Conservation (phyloP, 2,329 filamentous ascomycete genomes). For the Ascomycota sp. region DNA sequence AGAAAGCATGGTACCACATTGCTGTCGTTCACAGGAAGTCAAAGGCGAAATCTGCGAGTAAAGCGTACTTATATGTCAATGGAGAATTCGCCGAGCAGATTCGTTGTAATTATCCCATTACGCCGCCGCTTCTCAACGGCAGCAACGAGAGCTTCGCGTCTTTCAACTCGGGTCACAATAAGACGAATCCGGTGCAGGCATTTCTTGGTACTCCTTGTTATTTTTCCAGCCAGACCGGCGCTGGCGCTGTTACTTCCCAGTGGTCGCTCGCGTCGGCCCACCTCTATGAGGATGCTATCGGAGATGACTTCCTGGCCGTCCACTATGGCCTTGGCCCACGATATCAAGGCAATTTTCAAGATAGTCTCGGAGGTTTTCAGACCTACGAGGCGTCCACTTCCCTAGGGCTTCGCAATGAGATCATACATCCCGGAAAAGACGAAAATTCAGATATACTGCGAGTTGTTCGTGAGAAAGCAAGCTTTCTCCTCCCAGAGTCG, state of each 20-base stretch:
- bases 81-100: constrained; percentile 88
- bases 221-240: constrained; percentile 55
- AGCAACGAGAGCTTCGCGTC: constrained; percentile 51
- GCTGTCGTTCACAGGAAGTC: constrained; percentile 67
- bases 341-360: constrained; percentile 92
- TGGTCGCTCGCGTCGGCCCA: constrained; percentile 86
- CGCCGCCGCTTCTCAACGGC: constrained; percentile 42
- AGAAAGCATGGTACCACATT: constrained; percentile 80
- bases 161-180: constrained; percentile 36
- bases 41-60: constrained; percentile 54
- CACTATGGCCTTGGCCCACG: constrained; percentile 76
- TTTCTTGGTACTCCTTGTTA: constrained; percentile 87
- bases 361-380: constrained; percentile 86
- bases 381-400: constrained; percentile 88
- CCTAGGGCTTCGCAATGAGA: constrained; percentile 77
- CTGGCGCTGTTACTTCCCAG: constrained; percentile 52
- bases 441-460: constrained; percentile 80
- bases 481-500: constrained; percentile 59
- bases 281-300: constrained; percentile 69
- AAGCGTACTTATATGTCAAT: constrained; percentile 76
- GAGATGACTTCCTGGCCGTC: constrained; percentile 80
- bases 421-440: constrained; percentile 73
- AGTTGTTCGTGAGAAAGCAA: constrained; percentile 72
- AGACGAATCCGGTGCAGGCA: constrained; percentile 57
- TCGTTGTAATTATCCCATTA: constrained; percentile 70